Percentiles rank a stretch among this genome's conserved stretches.
phyloP scores from a whole-genome alignment of 208 protist species.

The Leishmania amazonensis region DNA sequence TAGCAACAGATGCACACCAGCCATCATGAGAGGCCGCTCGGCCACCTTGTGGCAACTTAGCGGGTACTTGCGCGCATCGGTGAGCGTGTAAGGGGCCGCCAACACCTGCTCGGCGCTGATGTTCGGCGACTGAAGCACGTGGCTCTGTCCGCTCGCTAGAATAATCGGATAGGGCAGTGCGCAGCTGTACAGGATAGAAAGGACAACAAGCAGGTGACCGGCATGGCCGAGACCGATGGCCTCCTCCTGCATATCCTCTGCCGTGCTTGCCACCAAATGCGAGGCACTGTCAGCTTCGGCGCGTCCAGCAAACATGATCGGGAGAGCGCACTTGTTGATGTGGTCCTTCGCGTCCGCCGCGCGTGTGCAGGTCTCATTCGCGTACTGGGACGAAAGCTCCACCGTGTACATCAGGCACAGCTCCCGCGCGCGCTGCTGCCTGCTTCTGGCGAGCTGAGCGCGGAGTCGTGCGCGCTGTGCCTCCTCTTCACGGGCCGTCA shows the following conservation, averaged over 20 bases:
- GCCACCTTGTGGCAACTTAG: conserved; percentile 34
- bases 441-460: conserved; percentile 31
- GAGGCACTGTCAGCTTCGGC: conserved; percentile 22
- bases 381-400: conserved; percentile 32
- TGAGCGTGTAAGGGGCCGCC: conserved; percentile 20
- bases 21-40: conserved; percentile 59
- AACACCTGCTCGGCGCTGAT: conserved; percentile 24
- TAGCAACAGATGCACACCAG: conserved; percentile 46
- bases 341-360: conserved; percentile 36
- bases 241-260: conserved; percentile 54
- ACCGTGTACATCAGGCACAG: conserved; percentile 41
- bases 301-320: conserved; percentile 19
- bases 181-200: conserved; percentile 60
- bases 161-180: conserved; percentile 62
- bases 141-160: conserved; percentile 47
- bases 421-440: conserved; percentile 26
- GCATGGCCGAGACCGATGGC: conserved; percentile 56
- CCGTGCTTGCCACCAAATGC: conserved; percentile 32
- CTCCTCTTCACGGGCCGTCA: conserved; percentile 28
- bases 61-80: conserved; percentile 42
- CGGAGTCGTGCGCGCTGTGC: conserved; percentile 35
- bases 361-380: conserved; percentile 12
- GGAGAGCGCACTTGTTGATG: conserved; percentile 31
- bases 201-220: conserved; percentile 51
- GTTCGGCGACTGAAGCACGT: conserved; percentile 31